A percentile compares a stretch with the other conserved stretches of the same genome.
Evolutionary conservation across 768 basidiomycete genomes (phyloP).

Genomic region (Boletus vermiculosoides): DNA sequence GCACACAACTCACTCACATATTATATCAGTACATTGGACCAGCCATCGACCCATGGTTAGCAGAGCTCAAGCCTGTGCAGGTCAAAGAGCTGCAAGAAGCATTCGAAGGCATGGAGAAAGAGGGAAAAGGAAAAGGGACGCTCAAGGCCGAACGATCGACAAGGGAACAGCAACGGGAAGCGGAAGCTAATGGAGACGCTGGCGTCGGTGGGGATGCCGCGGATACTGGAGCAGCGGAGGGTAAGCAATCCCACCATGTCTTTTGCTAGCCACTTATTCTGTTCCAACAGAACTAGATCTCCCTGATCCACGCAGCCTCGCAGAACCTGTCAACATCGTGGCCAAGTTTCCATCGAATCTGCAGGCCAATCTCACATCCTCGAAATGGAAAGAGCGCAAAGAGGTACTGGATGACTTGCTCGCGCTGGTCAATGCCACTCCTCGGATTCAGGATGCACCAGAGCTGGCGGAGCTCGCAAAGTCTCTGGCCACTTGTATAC

Average conservation of each 20-base stretch:
- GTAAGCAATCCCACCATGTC: conserved; percentile 32
- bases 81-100: conserved; percentile 92
- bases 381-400: conserved; percentile 98
- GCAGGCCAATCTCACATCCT: conserved; percentile 73
- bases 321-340: conserved; percentile 79
- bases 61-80: conserved; percentile 94
- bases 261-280: conserved; percentile 8
- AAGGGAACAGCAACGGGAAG: conserved; percentile 71
- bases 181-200: conserved; percentile 42
- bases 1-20: conserved; percentile 66
- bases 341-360: conserved; percentile 74
- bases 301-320: conserved; percentile 75
- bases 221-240: conserved; percentile 52
- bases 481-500: conserved; percentile 76
- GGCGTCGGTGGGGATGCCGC: conserved; percentile 36
- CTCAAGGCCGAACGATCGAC: conserved; percentile 81
- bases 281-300: conserved; percentile 45
- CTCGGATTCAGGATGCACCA: conserved; percentile 75
- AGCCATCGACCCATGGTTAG: conserved; percentile 79
- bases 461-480: conserved; percentile 76
- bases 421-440: conserved; percentile 62
- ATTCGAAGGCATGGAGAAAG: conserved; percentile 80
- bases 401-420: conserved; percentile 84
- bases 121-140: conserved; percentile 81
- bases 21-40: conserved; percentile 87